phyloP scores from a whole-genome alignment of 1,139 yeast genomes.

The Yamadazyma blattariae region DNA sequence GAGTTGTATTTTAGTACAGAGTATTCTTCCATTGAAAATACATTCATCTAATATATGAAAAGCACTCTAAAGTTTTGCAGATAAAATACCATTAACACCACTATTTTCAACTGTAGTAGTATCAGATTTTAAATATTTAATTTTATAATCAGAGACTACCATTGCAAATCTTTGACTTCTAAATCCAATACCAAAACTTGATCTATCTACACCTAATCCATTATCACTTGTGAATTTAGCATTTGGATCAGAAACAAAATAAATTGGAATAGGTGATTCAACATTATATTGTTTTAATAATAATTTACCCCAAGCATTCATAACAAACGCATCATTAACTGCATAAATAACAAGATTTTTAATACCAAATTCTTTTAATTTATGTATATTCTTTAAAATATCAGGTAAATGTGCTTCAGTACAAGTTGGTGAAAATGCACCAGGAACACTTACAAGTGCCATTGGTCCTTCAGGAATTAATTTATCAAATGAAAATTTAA shows the following conservation, averaged over 20 bases:
- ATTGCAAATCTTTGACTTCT: conserved; percentile 77
- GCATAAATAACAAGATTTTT: conserved; percentile 16
- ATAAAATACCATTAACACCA: conserved; percentile 65
- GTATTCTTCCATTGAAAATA: too few species aligned
- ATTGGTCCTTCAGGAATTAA: conserved; percentile 33
- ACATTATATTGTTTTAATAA: conserved; percentile 13
- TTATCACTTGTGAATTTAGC: conserved; percentile 53
- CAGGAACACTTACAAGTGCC: conserved; percentile 80
- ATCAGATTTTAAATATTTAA: conserved; percentile 15
- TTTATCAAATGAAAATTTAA: conserved; percentile 19
- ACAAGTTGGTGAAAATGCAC: conserved; percentile 92
- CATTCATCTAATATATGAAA: too few species aligned
- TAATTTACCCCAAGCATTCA: conserved; percentile 34
- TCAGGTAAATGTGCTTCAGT: conserved; percentile 81
- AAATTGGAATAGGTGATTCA: conserved; percentile 23
- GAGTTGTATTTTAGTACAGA: too few species aligned
- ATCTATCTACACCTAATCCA: conserved; percentile 38
- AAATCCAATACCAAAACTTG: conserved; percentile 51
- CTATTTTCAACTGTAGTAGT: conserved; percentile 31
- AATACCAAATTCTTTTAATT: conserved; percentile 32
- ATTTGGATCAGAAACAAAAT: conserved; percentile 75
- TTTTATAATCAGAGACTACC: conserved; percentile 34
- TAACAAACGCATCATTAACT: conserved; percentile 15
- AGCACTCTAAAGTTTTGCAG: conserved; percentile 59
- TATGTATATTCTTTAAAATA: conserved; percentile 48